phyloP scores from a whole-genome alignment of 83 land plant species.

The Picea abies region DNA sequence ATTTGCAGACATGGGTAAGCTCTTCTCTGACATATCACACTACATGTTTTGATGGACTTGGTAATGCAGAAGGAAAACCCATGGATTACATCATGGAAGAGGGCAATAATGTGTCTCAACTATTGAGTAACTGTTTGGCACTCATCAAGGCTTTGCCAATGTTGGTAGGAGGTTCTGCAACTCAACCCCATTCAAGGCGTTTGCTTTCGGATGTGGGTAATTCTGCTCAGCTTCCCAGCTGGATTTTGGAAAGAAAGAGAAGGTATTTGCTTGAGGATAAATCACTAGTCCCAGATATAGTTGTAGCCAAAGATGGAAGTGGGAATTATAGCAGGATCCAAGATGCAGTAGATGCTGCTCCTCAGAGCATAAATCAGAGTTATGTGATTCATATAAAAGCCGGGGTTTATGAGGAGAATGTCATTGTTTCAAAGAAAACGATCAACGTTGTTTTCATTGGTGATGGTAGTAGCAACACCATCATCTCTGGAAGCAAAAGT shows the following conservation, averaged over 20 bases:
- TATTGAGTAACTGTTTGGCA: constrained; percentile 14
- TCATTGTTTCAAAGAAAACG: constrained; percentile 24
- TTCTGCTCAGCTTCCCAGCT: not conserved
- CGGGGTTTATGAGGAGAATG: constrained; percentile 24
- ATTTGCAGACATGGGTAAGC: constrained; percentile 12
- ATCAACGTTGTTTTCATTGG: constrained; percentile 34
- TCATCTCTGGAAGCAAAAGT: constrained; percentile 55
- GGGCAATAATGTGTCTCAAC: constrained; percentile 12
- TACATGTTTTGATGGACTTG: constrained; percentile 14
- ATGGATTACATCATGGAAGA: constrained; percentile 1
- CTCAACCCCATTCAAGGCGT: constrained; percentile 7
- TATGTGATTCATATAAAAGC: constrained; percentile 32
- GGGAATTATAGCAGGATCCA: constrained; percentile 45
- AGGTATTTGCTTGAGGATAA: constrained; percentile 9
- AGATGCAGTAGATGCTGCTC: constrained; percentile 37
- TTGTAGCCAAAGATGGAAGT: constrained; percentile 41
- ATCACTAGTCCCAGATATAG: not conserved
- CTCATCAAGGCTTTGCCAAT: constrained; percentile 14
- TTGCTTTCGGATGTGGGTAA: constrained; percentile 6
- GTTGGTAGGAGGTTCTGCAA: not conserved
- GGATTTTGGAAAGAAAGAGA: not conserved
- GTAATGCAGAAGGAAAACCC: not conserved
- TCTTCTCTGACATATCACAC: constrained; percentile 17
- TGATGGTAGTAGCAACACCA: constrained; percentile 29
- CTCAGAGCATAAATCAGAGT: constrained; percentile 24